Percentiles rank a stretch among this genome's conserved stretches.
These are phyloP conservation scores for Colletotrichum melonis DNA, from an alignment of 2,329 filamentous ascomycete genomes.

Conservation along the genomic window DNA sequence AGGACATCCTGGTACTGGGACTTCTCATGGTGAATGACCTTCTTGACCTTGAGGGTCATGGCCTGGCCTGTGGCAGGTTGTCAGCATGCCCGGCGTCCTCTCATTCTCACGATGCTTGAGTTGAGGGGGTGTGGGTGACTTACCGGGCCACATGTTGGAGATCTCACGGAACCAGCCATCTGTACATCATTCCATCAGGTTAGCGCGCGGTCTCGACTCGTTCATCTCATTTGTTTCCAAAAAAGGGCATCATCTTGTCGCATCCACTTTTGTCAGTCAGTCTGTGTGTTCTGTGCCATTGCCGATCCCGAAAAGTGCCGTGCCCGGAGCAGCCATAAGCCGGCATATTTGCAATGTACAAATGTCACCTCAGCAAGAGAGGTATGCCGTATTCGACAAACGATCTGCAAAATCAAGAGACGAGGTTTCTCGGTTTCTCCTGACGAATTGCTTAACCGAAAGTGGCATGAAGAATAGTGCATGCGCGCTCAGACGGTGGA, in stretches of 20 bases:
- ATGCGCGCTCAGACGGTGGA: constrained; percentile 31
- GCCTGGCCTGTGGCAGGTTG: constrained; percentile 77
- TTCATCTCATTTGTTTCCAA: constrained; percentile 1
- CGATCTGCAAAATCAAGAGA: constrained; percentile 20
- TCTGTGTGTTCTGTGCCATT: constrained; percentile 2
- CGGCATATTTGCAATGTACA: not conserved
- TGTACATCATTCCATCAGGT: constrained; percentile 48
- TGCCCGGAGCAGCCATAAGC: not conserved
- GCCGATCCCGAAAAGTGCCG: constrained; percentile 8
- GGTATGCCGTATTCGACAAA: not conserved
- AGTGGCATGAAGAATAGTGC: constrained; percentile 25
- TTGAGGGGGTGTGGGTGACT: constrained; percentile 34
- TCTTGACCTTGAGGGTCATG: constrained; percentile 98
- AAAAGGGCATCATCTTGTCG: not conserved
- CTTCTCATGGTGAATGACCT: constrained; percentile 99
- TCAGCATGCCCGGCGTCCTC: not conserved
- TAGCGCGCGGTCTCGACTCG: constrained; percentile 11
- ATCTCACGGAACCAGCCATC: constrained; percentile 99
- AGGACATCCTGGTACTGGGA: constrained; percentile 99
- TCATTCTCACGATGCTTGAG: not conserved
- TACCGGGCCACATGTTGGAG: constrained; percentile 95
- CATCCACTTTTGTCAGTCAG: not conserved
- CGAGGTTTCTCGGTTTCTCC: constrained; percentile 24
- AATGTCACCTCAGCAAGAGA: constrained; percentile 18
- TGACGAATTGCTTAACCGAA: constrained; percentile 34